These are phyloP conservation scores for Linderina pennispora DNA, from an alignment of 192 early-diverging fungal species.

Conservation along the genomic window DNA sequence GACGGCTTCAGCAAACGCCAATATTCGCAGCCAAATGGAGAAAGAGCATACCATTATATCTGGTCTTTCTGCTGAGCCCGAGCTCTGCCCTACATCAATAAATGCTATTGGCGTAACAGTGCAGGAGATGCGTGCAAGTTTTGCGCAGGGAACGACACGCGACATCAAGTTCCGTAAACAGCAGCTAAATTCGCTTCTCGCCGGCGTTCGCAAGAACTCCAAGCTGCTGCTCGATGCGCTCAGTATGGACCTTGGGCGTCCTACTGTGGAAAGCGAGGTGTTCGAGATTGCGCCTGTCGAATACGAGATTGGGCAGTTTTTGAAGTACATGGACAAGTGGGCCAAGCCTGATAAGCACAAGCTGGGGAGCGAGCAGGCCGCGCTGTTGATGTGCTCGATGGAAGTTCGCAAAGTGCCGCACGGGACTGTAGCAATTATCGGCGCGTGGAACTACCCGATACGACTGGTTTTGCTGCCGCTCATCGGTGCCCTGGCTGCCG, in stretches of 20 bases:
- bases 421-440: conserved; percentile 69
- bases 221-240: conserved; percentile 49
- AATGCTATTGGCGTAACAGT: conserved; percentile 42
- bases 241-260: conserved; percentile 54
- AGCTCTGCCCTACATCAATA: conserved; percentile 36
- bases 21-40: too few species aligned
- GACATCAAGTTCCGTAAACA: conserved; percentile 29
- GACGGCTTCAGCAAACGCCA: too few species aligned
- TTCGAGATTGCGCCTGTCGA: conserved; percentile 48
- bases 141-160: conserved; percentile 29
- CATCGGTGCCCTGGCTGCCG: conserved; percentile 82
- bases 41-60: too few species aligned
- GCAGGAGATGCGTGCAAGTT: conserved; percentile 33
- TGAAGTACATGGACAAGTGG: conserved; percentile 59
- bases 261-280: conserved; percentile 43
- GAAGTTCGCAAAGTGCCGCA: conserved; percentile 67
- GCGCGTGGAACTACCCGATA: conserved; percentile 61
- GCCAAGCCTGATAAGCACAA: conserved; percentile 41
- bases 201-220: conserved; percentile 57
- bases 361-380: conserved; percentile 18
- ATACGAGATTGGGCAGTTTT: conserved; percentile 50
- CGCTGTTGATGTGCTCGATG: conserved; percentile 42
- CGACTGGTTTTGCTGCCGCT: conserved; percentile 68
- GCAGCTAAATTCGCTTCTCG: conserved; percentile 58
- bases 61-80: too few species aligned